Evolutionary conservation across 331 rosid species (phyloP).

Genomic region (Spiraea crenata): DNA sequence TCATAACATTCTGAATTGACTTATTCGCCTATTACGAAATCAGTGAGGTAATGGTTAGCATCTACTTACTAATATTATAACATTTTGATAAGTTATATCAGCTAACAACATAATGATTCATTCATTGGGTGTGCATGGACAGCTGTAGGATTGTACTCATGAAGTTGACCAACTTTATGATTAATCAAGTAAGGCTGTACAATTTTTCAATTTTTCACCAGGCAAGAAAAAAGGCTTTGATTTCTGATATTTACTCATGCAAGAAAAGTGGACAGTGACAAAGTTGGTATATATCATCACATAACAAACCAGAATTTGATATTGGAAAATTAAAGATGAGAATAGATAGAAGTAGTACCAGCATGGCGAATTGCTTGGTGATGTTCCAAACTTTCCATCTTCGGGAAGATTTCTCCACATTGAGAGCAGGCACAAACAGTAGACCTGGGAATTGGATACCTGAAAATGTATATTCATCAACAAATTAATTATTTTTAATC

Average conservation of each 20-base stretch:
- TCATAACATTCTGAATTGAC: too few relatives aligned
- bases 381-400: slow-evolving; percentile 80
- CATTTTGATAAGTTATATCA: too few relatives aligned
- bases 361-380: slow-evolving; percentile 96
- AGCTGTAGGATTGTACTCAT: slow-evolving; percentile 1
- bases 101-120: not conserved
- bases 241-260: too few relatives aligned
- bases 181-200: too few relatives aligned
- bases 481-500: not conserved
- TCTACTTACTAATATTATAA: too few relatives aligned
- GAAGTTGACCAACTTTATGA: not conserved
- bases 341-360: slow-evolving; percentile 39
- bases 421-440: slow-evolving; percentile 71
- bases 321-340: not conserved
- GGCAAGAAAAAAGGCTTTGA: too few relatives aligned
- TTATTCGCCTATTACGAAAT: too few relatives aligned
- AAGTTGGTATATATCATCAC: too few relatives aligned
- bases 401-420: slow-evolving; percentile 90
- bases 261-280: too few relatives aligned
- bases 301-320: not conserved
- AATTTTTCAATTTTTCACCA: too few relatives aligned
- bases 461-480: slow-evolving; percentile 19
- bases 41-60: too few relatives aligned
- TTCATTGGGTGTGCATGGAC: slow-evolving; percentile 19
- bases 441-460: slow-evolving; percentile 74